Conservation (phyloP, 1,284 basidiomycete species). For the Ganoderma leucocontextum region DNA sequence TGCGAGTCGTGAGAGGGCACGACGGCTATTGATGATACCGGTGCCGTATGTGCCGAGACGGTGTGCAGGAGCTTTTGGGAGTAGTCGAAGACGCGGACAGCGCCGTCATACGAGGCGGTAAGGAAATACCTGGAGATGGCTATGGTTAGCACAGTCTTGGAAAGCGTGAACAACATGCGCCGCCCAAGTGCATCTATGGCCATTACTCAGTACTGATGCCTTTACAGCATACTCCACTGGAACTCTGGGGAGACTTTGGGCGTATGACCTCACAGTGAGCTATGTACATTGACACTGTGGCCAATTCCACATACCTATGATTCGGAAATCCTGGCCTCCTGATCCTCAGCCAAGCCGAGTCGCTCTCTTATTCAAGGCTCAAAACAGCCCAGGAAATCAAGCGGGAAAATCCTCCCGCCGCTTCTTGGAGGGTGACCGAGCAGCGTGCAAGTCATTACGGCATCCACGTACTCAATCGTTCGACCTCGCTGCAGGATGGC, state of each 20-base stretch:
- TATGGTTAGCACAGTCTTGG: not conserved
- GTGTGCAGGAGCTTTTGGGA: conserved; percentile 64
- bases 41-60: conserved; percentile 64
- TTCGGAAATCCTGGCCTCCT: not conserved
- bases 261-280: not conserved
- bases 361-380: not conserved
- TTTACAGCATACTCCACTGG: not conserved
- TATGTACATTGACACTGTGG: not conserved
- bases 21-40: conserved; percentile 79
- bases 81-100: conserved; percentile 78
- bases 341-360: not conserved
- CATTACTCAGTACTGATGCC: not conserved
- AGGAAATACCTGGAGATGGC: conserved; percentile 65
- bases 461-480: not conserved
- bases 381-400: not conserved
- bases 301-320: not conserved
- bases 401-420: not conserved
- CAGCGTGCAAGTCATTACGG: not conserved
- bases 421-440: not conserved
- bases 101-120: conserved; percentile 85
- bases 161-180: not conserved
- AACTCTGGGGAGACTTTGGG: not conserved
- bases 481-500: not conserved
- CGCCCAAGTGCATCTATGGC: not conserved
- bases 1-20: conserved; percentile 62